Conservation (phyloP, 805 yeast genomes). For the Ogataea siamensis region DNA sequence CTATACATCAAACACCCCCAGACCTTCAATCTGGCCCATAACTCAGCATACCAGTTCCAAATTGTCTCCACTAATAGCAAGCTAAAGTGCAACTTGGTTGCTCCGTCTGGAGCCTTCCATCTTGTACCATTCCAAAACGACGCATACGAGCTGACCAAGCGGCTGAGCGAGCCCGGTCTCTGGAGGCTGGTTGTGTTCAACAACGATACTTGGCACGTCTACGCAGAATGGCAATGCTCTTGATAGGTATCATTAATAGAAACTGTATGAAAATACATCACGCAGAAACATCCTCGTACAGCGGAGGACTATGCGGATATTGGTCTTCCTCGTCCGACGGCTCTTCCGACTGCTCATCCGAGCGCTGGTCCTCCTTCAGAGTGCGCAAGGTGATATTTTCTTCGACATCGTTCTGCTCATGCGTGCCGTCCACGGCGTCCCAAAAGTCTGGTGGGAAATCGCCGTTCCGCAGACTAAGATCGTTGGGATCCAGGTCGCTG, state of each 20-base stretch:
- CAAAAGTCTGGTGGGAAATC: constrained; percentile 61
- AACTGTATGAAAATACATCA: background rate
- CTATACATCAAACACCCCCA: constrained; percentile 86
- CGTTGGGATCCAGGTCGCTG: constrained; percentile 53
- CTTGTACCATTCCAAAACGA: constrained; percentile 49
- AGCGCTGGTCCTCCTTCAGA: constrained; percentile 17
- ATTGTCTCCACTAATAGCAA: constrained; percentile 52
- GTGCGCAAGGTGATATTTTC: constrained; percentile 32
- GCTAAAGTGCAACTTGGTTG: constrained; percentile 59
- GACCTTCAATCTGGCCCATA: constrained; percentile 53
- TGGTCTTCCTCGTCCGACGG: constrained; percentile 1
- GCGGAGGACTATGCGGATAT: constrained; percentile 1
- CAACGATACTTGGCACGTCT: constrained; percentile 82
- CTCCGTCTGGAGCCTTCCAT: constrained; percentile 80
- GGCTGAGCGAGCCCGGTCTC: constrained; percentile 67
- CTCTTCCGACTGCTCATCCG: background rate
- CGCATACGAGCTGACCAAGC: constrained; percentile 57
- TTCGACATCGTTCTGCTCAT: constrained; percentile 35
- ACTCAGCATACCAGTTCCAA: constrained; percentile 63
- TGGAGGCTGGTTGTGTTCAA: constrained; percentile 84
- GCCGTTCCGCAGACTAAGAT: constrained; percentile 32
- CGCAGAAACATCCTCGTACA: constrained; percentile 1
- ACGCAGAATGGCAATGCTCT: constrained; percentile 74
- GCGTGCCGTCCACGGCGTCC: constrained; percentile 35
- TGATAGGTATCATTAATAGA: constrained; percentile 3